Evolutionary conservation across 768 basidiomycete species (phyloP), one percentile per base, ranked within the genome.

Genomic region (Pleurotus salmoneostramineus): DNA sequence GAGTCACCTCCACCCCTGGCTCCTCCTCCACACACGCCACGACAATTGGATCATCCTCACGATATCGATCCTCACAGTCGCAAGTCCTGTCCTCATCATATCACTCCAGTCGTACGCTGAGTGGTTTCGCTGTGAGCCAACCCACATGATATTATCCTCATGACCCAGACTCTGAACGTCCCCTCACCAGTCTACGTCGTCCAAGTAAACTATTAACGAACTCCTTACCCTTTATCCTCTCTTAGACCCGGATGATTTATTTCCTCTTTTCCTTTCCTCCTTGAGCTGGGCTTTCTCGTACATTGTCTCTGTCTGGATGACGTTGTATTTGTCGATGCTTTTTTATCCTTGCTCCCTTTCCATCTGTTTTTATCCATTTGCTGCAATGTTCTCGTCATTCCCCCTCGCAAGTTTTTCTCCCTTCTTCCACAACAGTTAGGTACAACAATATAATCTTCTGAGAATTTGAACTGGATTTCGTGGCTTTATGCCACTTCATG

Each of bases 51-150:
- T 79, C 84, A 65, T 78, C 82, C 46, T 81, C 87, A 37, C 77
- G 84, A 61, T 90, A 87, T 66, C 77, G 88, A 49, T 68, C 85
- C 54, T 84, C 87, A 33, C 89, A 90, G 66, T 73, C 82, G 45
- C 88, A 89, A 65, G 79, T 83, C 57, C 76, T 89, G 58, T 83
- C 86, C 36, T 81, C 83, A 37, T 81, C 83, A n/a, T 87, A 89
- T 71, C 84, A 87, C 68, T 87, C 89, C 62, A 89, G 82, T 72
- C 82, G 89, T 64, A 85, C 88, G 60, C 73, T 91, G 74, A 87
- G 77, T 66, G 82, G 88, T 68, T 80, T 85, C 72, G 79, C 80
- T 71, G 87, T 88, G 70, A 75, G 85, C 81, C 58, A 48, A 27
- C 10, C 31, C 5, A 31, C 32, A 56, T 58, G 35, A 37, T 52